Conservation (phyloP, 371 early-diverging fungal genomes). For the Zancudomyces culisetae region DNA sequence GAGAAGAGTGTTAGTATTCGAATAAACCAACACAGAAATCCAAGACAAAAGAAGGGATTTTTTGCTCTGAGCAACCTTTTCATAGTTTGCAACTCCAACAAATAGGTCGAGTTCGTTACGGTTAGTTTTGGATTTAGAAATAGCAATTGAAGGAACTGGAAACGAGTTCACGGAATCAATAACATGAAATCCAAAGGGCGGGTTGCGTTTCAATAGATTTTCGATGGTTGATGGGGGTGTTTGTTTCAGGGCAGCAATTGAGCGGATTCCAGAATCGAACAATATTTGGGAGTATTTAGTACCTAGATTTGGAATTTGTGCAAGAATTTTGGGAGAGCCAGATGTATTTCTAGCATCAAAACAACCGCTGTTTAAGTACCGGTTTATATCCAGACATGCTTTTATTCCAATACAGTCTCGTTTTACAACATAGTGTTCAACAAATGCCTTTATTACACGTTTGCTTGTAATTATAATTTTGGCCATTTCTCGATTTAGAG, state of each 20-base stretch:
- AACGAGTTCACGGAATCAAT: background rate
- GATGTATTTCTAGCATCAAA: background rate
- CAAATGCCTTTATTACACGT: background rate
- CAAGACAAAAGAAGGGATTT: background rate
- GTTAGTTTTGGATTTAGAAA: background rate
- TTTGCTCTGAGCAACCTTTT: too few relatives aligned
- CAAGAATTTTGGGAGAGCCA: background rate
- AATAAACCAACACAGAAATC: background rate
- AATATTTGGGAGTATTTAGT: conserved; percentile 1
- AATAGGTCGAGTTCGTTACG: background rate
- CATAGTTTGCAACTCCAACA: background rate
- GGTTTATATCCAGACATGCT: background rate
- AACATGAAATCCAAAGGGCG: conserved; percentile 3
- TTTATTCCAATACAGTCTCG: background rate
- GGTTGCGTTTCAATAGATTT: conserved; percentile 1
- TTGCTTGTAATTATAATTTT: background rate
- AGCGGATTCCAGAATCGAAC: background rate
- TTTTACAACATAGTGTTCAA: conserved; percentile 2
- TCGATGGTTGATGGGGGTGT: background rate
- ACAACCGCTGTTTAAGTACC: background rate
- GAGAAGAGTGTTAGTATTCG: background rate
- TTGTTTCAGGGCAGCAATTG: background rate
- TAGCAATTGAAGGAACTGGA: background rate
- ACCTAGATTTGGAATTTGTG: conserved; percentile 1
- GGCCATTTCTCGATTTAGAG: conserved; percentile 4